Evolutionary conservation across 202 grass and related monocot genomes (phyloP), one percentile per base, ranked within the genome.

Genomic region (Schoenoplectus triqueter): DNA sequence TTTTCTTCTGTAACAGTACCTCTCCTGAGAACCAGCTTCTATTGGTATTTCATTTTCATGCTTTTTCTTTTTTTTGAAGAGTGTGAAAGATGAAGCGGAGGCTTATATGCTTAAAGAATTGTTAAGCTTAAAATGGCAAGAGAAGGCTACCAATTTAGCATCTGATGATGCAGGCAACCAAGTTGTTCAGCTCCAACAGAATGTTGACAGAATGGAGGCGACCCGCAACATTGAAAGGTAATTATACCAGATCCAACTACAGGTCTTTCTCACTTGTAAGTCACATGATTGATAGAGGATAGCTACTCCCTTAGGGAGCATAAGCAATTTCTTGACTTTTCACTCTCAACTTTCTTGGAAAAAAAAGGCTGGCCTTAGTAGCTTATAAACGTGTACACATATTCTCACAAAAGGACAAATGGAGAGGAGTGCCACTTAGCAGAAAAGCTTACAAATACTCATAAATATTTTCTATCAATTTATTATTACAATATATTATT

Each of bases 41-140:
- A 19, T 39, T 70, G 13, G 5, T 82, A 68, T 48, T 4, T 48
- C 52, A 14, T 59, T 14, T 68, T 83, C 11, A n/a, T 69, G 82
- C 17, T 84, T 86, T 40, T 67, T 71, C 39, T 69, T 80, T 72
- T 52, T 69, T 85, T 86, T 89, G n/a, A 88, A 98, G 95, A 88
- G 84, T 66, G 93, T 94, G 1, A 98, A 98, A 95, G 93, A 98
- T 87, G 95, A 98, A 87, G 95, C 93, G 80, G 95, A 98, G 80
- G 64, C 88, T 64, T 95, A 88, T 77, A 98, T 98, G 90, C 63
- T 98, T 86, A 98, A 98, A 89, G 95, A 98, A 89, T 85, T 98
- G 64, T 88, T 64, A 81, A 88, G 91, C 89, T 88, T 95, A 71
- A 95, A 88, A 94, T 98, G 93, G 90, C 93, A 93, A 94, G 95